These are phyloP conservation scores for Cladorrhinum sp. DNA, from an alignment of 2,329 filamentous ascomycete species.

Conservation along the genomic window DNA sequence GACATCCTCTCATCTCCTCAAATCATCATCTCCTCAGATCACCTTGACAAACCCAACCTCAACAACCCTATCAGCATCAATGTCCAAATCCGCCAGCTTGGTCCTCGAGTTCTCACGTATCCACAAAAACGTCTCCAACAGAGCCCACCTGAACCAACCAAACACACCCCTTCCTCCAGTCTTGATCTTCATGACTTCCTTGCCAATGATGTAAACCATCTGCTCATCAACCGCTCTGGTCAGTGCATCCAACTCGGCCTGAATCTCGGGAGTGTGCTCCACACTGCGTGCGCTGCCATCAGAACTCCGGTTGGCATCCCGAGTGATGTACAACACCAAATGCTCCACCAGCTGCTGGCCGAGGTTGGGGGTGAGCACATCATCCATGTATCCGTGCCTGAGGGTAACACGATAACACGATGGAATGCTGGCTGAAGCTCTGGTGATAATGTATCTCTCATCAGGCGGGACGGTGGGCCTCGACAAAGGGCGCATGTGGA, in stretches of 20 bases:
- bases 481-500: constrained; percentile 65
- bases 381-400: constrained; percentile 69
- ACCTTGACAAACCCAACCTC: constrained; percentile 69
- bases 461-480: constrained; percentile 50
- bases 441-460: constrained; percentile 47
- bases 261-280: constrained; percentile 30
- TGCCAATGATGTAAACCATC: constrained; percentile 57
- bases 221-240: constrained; percentile 45
- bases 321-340: constrained; percentile 51
- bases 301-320: constrained; percentile 7
- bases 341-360: constrained; percentile 54
- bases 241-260: constrained; percentile 43
- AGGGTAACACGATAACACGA: constrained; percentile 67
- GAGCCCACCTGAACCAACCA: constrained; percentile 39
- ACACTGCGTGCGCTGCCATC: constrained; percentile 10
- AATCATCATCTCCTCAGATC: too few relatives aligned
- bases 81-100: constrained; percentile 61
- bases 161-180: constrained; percentile 28
- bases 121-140: constrained; percentile 59
- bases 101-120: constrained; percentile 62
- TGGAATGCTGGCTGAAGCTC: constrained; percentile 41
- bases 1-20: too few relatives aligned
- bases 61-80: constrained; percentile 58
- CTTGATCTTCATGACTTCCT: constrained; percentile 55
- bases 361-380: constrained; percentile 63